A percentile compares a stretch with the other conserved stretches of the same genome.
Evolutionary conservation across 805 yeast genomes (phyloP).

Genomic region (Candida railenensis): DNA sequence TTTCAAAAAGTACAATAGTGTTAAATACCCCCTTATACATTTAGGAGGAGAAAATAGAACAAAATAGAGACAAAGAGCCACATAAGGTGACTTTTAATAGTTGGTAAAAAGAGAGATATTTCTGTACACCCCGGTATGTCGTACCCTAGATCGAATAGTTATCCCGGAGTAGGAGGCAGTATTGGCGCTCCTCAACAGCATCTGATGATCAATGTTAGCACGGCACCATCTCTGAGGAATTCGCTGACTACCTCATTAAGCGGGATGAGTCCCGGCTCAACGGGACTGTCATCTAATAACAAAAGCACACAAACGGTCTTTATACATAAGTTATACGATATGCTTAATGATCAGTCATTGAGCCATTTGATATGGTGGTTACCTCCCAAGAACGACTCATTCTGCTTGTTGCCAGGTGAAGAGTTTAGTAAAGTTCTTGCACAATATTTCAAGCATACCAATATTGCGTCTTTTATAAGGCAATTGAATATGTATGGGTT

Average conservation of each 20-base stretch:
- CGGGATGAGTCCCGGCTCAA: background rate
- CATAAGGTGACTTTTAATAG: background rate
- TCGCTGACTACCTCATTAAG: constrained; percentile 3
- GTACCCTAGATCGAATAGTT: constrained; percentile 3
- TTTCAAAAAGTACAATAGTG: background rate
- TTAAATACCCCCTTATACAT: background rate
- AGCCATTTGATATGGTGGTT: constrained; percentile 78
- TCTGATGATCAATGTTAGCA: background rate
- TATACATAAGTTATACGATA: constrained; percentile 85
- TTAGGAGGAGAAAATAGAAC: background rate
- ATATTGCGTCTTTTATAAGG: constrained; percentile 42
- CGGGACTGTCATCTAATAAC: background rate
- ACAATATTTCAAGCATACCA: constrained; percentile 51
- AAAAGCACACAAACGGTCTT: constrained; percentile 47
- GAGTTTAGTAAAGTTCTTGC: constrained; percentile 74
- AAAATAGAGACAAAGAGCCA: background rate
- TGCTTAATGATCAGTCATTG: constrained; percentile 77
- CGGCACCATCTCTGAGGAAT: constrained; percentile 3
- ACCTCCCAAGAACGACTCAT: constrained; percentile 69
- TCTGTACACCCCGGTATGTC: too few species aligned
- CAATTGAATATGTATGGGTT: constrained; percentile 48
- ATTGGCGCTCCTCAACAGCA: background rate
- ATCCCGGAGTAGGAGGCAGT: constrained; percentile 1
- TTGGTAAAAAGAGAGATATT: too few species aligned
- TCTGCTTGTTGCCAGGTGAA: constrained; percentile 80